These are phyloP conservation scores for Scenedesmus sp. DNA, from an alignment of 163 green algal species.

Conservation along the genomic window DNA sequence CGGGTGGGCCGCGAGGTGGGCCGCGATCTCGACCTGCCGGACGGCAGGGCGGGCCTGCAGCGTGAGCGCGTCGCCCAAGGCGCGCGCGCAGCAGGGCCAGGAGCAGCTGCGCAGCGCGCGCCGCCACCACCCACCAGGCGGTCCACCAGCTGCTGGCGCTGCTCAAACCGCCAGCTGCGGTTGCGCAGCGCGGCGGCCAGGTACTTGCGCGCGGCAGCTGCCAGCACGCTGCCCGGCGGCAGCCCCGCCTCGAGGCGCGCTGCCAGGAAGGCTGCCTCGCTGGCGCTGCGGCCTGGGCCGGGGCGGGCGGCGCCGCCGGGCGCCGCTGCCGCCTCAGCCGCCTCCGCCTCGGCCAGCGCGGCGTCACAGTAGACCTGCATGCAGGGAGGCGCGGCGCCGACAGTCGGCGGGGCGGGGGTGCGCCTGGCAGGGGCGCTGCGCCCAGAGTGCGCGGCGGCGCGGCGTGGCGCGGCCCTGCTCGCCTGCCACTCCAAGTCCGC, in stretches of 20 bases:
- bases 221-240: slow-evolving; percentile 44
- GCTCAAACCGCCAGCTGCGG: slow-evolving; percentile 56
- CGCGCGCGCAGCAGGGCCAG: neutral
- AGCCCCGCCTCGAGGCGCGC: slow-evolving; percentile 47
- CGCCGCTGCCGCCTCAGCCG: slow-evolving; percentile 20
- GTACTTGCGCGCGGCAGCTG: slow-evolving; percentile 53
- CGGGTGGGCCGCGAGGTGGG: slow-evolving; percentile 46
- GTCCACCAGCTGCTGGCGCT: slow-evolving; percentile 53
- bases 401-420: too few relatives aligned
- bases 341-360: slow-evolving; percentile 50
- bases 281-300: slow-evolving; percentile 49
- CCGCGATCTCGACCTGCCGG: slow-evolving; percentile 45
- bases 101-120: neutral
- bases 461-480: neutral
- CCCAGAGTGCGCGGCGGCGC: too few relatives aligned
- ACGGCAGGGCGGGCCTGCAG: too few relatives aligned
- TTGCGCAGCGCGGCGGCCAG: slow-evolving; percentile 49
- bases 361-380: slow-evolving; percentile 50
- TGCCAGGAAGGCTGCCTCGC: slow-evolving; percentile 52
- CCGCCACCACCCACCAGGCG: slow-evolving; percentile 26
- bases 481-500: slow-evolving; percentile 46
- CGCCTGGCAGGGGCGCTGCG: too few relatives aligned
- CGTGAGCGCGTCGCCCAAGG: neutral
- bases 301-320: slow-evolving; percentile 26
- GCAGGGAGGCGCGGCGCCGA: neutral